Evolutionary conservation across 2,329 filamentous ascomycete species (phyloP).

Genomic region (Xylariaceae sp.): DNA sequence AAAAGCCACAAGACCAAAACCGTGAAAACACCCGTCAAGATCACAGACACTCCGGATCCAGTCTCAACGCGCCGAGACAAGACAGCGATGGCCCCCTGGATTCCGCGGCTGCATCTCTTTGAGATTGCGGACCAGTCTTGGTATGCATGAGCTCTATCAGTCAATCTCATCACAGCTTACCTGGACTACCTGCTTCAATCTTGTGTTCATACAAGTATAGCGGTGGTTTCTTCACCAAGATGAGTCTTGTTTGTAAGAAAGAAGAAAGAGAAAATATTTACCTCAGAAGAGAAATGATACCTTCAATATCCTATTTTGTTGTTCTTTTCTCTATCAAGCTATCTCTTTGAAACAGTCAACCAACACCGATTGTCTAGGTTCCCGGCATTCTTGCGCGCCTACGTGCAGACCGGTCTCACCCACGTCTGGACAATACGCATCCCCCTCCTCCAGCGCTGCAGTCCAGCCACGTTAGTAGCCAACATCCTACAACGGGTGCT

Average conservation of each 20-base stretch:
- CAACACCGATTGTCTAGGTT: constrained; percentile 44
- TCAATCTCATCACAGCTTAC: neutral
- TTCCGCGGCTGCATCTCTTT: constrained; percentile 58
- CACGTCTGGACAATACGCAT: constrained; percentile 57
- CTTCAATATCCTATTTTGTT: neutral
- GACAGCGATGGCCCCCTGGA: constrained; percentile 34
- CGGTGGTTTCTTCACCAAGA: neutral
- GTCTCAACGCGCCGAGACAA: neutral
- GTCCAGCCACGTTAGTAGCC: constrained; percentile 58
- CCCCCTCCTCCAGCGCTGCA: constrained; percentile 51
- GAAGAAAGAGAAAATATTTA: neutral
- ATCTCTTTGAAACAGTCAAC: neutral
- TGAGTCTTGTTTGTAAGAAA: neutral
- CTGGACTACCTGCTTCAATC: neutral
- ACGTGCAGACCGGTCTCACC: constrained; percentile 60
- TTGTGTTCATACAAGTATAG: too few relatives aligned
- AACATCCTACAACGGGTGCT: constrained; percentile 49
- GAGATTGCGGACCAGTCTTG: constrained; percentile 64
- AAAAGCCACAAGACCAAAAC: neutral
- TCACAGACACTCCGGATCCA: neutral
- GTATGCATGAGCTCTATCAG: constrained; percentile 36
- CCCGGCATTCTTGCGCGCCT: constrained; percentile 57
- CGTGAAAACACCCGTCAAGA: neutral
- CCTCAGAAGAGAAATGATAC: neutral
- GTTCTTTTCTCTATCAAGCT: neutral